Conservation (phyloP, 164 flowering plant species). For the Magnolia changhungtana region DNA sequence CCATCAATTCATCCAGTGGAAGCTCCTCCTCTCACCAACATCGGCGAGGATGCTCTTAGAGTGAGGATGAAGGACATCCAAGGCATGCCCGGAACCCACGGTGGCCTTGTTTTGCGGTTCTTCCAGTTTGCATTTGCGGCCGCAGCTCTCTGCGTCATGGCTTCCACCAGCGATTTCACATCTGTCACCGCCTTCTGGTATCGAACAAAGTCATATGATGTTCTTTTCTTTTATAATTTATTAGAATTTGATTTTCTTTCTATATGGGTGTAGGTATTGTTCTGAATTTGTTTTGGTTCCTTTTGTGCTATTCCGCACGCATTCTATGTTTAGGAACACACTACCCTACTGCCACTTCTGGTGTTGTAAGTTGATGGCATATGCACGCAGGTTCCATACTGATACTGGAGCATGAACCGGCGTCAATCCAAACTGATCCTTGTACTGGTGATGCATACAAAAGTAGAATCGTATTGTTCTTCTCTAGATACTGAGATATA, state of each 20-base stretch:
- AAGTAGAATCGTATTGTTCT: no score
- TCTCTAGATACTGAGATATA: no score
- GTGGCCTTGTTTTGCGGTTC: constrained; percentile 57
- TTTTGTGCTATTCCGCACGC: no score
- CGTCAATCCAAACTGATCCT: no score
- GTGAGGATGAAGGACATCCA: constrained; percentile 79
- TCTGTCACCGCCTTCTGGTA: constrained; percentile 88
- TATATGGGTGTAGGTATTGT: not conserved
- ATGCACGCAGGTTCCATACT: no score
- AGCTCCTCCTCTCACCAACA: constrained; percentile 52
- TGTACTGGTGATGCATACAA: no score
- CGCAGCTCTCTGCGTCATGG: constrained; percentile 65
- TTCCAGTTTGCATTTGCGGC: constrained; percentile 65
- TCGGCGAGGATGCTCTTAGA: constrained; percentile 32
- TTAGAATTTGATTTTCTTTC: not conserved
- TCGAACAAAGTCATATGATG: not conserved
- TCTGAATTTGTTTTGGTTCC: not conserved
- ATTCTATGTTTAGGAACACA: no score
- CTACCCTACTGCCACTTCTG: no score
- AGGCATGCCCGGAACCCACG: constrained; percentile 86
- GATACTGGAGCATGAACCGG: no score
- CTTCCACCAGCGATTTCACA: constrained; percentile 69
- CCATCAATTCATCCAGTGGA: constrained; percentile 81
- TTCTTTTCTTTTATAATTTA: not conserved
- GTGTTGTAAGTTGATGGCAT: no score